These are phyloP conservation scores for Magnusiomyces starmeri DNA, from an alignment of 1,139 yeast species.

Conservation along the genomic window DNA sequence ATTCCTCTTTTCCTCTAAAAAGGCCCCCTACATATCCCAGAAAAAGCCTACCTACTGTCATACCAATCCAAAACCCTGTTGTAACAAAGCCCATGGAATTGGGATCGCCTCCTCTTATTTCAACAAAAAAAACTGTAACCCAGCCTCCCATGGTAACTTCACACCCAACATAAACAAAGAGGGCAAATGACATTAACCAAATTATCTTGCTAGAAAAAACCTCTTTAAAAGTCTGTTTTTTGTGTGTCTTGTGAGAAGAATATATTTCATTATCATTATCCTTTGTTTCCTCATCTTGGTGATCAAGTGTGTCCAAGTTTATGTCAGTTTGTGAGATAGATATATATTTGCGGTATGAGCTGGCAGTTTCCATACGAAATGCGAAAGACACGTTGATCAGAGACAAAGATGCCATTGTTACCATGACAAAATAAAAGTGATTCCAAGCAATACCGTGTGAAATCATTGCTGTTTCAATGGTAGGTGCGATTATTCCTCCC, in stretches of 20 bases:
- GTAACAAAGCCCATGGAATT: conserved; percentile 53
- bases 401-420: conserved; percentile 37
- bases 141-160: conserved; percentile 68
- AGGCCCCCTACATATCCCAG: conserved; percentile 34
- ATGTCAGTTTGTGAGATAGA: neutral
- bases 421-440: conserved; percentile 43
- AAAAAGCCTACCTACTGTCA: conserved; percentile 52
- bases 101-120: conserved; percentile 44
- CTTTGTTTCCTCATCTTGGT: neutral
- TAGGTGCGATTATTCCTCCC: conserved; percentile 57
- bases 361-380: conserved; percentile 22
- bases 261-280: neutral
- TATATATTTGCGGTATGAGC: conserved; percentile 14
- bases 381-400: conserved; percentile 18
- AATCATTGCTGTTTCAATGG: conserved; percentile 49
- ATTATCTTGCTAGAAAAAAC: conserved; percentile 27
- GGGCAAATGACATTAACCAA: conserved; percentile 50
- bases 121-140: conserved; percentile 57
- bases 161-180: conserved; percentile 59
- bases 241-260: too few relatives aligned
- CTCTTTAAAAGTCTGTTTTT: too few relatives aligned
- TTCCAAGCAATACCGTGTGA: conserved; percentile 47
- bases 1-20: conserved; percentile 24
- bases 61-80: conserved; percentile 67
- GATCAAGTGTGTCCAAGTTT: neutral